Conservation (phyloP, 306 rosid species). For the Calophaca sinica region DNA sequence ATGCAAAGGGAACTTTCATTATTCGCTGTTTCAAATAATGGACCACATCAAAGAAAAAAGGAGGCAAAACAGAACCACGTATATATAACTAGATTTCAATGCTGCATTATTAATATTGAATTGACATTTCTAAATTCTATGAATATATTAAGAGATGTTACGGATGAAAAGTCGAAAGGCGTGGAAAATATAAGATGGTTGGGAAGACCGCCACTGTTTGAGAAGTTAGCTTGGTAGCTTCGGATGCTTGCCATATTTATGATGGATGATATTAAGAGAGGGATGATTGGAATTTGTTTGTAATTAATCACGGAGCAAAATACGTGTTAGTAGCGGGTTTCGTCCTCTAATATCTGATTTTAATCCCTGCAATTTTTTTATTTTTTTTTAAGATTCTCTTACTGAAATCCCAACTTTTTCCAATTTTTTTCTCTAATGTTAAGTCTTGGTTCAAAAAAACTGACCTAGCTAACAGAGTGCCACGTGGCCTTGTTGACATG, state of each 20-base stretch:
- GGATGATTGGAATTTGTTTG: neutral
- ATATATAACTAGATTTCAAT: neutral
- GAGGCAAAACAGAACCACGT: slow-evolving; percentile 14
- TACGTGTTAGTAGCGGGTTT: too few species aligned
- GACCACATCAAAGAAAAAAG: slow-evolving; percentile 11
- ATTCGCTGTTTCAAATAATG: slow-evolving; percentile 21
- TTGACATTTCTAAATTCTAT: slow-evolving; percentile 28
- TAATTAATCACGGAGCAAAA: too few species aligned
- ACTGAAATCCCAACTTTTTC: too few species aligned
- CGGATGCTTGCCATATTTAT: neutral
- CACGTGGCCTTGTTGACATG: too few species aligned
- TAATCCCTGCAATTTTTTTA: too few species aligned
- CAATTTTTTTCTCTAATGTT: too few species aligned
- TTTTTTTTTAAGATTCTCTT: too few species aligned
- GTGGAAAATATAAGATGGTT: slow-evolving; percentile 6
- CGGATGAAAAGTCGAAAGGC: neutral
- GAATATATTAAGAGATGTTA: slow-evolving; percentile 14
- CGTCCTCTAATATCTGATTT: too few species aligned
- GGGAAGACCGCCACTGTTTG: slow-evolving; percentile 9
- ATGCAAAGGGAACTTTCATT: slow-evolving; percentile 4
- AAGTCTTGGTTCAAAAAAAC: too few species aligned
- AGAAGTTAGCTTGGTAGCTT: neutral
- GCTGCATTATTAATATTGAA: neutral
- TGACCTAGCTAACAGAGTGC: too few species aligned
- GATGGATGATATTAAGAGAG: neutral